These are phyloP conservation scores for Tolypocladium guangdongense DNA, from an alignment of 2,329 filamentous ascomycete species.

Conservation along the genomic window DNA sequence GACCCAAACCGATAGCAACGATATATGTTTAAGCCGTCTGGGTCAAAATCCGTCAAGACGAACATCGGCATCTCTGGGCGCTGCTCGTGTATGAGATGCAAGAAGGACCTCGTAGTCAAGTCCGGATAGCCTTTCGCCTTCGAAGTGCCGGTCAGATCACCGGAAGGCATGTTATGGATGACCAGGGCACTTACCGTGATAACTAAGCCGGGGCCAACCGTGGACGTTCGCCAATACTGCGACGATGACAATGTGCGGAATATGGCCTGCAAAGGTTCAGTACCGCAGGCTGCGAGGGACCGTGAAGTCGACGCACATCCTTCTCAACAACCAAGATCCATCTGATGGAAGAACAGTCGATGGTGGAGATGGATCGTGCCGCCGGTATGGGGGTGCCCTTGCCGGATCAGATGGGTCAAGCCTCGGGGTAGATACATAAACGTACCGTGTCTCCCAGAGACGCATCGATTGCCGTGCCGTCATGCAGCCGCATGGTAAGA, in stretches of 20 bases:
- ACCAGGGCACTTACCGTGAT: constrained; percentile 45
- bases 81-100: constrained; percentile 39
- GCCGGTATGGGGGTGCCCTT: constrained; percentile 53
- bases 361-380: constrained; percentile 31
- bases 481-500: constrained; percentile 32
- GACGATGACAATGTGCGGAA: constrained; percentile 56
- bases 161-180: neutral
- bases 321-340: constrained; percentile 74
- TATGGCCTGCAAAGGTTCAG: constrained; percentile 41
- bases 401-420: constrained; percentile 4
- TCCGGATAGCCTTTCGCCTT: constrained; percentile 80
- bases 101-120: constrained; percentile 54
- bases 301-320: constrained; percentile 38
- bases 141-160: neutral
- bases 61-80: constrained; percentile 45
- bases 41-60: constrained; percentile 63
- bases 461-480: constrained; percentile 28
- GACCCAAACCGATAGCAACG: constrained; percentile 65
- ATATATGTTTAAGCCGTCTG: constrained; percentile 64
- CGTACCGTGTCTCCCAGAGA: constrained; percentile 18
- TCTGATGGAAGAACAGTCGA: constrained; percentile 37
- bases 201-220: constrained; percentile 48
- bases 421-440: neutral
- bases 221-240: constrained; percentile 38
- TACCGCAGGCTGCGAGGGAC: neutral